Conservation (phyloP, 2,329 filamentous ascomycete genomes). For the Pseudopyrenochaeta lycopersici region DNA sequence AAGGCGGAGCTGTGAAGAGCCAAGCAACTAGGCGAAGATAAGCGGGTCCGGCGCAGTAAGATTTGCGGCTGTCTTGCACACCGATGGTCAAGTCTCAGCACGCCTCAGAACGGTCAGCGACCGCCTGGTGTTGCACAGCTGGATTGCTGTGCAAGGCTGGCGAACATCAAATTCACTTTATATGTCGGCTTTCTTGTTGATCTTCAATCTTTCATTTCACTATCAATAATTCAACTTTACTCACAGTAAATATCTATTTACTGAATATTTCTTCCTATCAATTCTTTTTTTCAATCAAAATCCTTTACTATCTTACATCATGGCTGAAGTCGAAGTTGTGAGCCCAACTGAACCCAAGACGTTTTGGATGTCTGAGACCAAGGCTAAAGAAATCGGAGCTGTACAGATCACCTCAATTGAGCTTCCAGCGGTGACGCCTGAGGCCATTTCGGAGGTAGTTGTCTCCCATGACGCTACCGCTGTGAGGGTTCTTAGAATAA, state of each 20-base stretch:
- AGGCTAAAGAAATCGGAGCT: background rate
- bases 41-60: too few relatives aligned
- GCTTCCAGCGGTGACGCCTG: background rate
- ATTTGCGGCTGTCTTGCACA: too few relatives aligned
- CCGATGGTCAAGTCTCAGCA: background rate
- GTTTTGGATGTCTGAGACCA: background rate
- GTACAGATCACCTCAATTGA: background rate
- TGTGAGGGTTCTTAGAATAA: slow-evolving; percentile 22
- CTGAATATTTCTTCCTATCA: background rate
- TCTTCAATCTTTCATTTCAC: background rate
- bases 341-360: background rate
- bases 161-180: background rate
- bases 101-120: slow-evolving; percentile 8
- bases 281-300: background rate
- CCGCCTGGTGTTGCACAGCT: slow-evolving; percentile 1
- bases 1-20: too few relatives aligned
- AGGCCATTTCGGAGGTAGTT: background rate
- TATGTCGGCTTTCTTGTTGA: background rate
- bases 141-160: background rate
- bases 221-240: background rate
- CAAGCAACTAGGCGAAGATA: too few relatives aligned
- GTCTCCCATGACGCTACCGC: slow-evolving; percentile 10
- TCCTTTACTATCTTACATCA: background rate
- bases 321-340: background rate
- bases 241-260: background rate